Evolutionary conservation across 2,329 filamentous ascomycete species (phyloP).

Genomic region (Pestalotiopsis fici): DNA sequence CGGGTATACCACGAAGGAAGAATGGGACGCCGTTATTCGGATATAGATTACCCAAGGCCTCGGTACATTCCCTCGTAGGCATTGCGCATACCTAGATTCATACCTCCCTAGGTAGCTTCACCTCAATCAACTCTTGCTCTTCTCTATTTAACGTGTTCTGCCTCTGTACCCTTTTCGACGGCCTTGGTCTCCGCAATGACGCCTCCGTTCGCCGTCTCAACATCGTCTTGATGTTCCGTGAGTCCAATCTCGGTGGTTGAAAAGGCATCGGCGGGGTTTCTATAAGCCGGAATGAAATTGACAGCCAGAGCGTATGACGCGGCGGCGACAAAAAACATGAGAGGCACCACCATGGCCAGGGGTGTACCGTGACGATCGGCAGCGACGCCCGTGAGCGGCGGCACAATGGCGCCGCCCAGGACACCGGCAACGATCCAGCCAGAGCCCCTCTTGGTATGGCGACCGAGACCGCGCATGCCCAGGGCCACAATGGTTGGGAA

Average conservation of each 20-base stretch:
- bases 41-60: too few relatives aligned
- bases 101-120: too few relatives aligned
- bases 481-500: slow-evolving; percentile 82
- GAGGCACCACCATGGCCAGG: slow-evolving; percentile 66
- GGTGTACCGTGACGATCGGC: slow-evolving; percentile 64
- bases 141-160: neutral
- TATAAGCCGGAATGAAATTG: slow-evolving; percentile 69
- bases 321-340: slow-evolving; percentile 58
- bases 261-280: slow-evolving; percentile 61
- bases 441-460: slow-evolving; percentile 75
- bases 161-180: neutral
- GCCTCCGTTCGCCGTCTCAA: slow-evolving; percentile 16
- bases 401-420: slow-evolving; percentile 72
- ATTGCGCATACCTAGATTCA: too few relatives aligned
- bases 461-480: slow-evolving; percentile 73
- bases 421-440: slow-evolving; percentile 73
- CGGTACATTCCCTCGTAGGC: too few relatives aligned
- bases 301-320: slow-evolving; percentile 59
- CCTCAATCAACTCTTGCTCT: neutral
- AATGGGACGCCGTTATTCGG: too few relatives aligned
- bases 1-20: neutral
- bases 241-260: slow-evolving; percentile 46
- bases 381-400: slow-evolving; percentile 69
- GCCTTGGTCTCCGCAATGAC: slow-evolving; percentile 22
- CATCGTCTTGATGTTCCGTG: slow-evolving; percentile 12